Base-by-base conservation (phyloP, 352 stramenopile genomes). In the Phytophthora cajani region DNA sequence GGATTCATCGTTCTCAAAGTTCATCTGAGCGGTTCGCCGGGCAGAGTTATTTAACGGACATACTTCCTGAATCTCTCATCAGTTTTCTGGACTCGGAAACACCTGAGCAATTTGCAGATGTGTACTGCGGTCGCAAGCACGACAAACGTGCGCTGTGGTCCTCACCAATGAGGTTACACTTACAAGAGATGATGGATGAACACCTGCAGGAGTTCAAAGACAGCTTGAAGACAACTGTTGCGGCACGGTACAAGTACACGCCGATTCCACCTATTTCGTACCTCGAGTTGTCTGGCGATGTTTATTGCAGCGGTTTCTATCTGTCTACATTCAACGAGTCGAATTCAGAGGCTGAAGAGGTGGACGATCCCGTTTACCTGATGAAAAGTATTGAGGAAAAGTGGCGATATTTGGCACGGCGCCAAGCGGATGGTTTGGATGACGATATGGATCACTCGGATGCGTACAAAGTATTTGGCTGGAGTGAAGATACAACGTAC, bases 321-420 rank as follows among this genome's bases (percentile, higher is more conserved):
- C 62, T 93, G 14, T 93, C 85, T 11, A 90, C 78, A 2, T 80
- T 94, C 25, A 81, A 83, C 19, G 74, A 89, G 55, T 80, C 75
- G 3, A 77, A 86, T 44, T 65, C 73, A 1, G 79, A 88, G 60
- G 38, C 88, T 5, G 83, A 92, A 69, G 71, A 82, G 14, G 87
- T 94, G 27, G 87, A 94, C 51, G 79, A 94, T 57, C 87, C 87
- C 23, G 76, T 93, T 46, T 79, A 90, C 32, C 36, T 93, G 40
- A 93, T 94, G 85, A 78, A 78, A 33, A 89, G 77, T 52, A 92
- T 93, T 32, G 85, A 93, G 69, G 84, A 92, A 21, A 93, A 92
- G 58, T 94, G 87, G 87, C 72, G 77, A 21, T 83, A 82, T 16
- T 62, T 93, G 21, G 67, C 70, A 51, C 74, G 80, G 11, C 81